phyloP scores from a whole-genome alignment of 2,329 filamentous ascomycete genomes.

The Diaporthe vexans region DNA sequence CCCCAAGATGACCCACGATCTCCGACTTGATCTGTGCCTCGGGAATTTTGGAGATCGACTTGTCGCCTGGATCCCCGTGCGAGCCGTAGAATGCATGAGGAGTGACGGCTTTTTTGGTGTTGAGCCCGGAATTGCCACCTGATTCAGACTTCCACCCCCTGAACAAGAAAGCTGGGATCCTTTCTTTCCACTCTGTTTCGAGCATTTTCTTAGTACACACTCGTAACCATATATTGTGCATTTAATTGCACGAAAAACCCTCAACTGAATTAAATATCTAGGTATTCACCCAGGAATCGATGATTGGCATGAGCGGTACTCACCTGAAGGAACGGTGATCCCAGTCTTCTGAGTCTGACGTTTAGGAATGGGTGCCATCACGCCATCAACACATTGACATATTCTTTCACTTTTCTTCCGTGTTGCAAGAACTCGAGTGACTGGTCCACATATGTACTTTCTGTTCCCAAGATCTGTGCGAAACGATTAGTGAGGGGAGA shows the following conservation, averaged over 20 bases:
- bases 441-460: background rate
- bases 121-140: background rate
- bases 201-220: background rate
- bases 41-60: background rate
- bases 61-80: background rate
- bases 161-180: constrained; percentile 1
- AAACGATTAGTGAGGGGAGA: background rate
- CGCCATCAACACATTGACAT: too few relatives aligned
- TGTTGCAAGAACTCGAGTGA: background rate
- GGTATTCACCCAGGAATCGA: too few relatives aligned
- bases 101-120: background rate
- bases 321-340: background rate
- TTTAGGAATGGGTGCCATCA: background rate
- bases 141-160: background rate
- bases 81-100: constrained; percentile 13
- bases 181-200: background rate
- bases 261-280: background rate
- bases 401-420: background rate
- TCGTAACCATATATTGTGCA: background rate
- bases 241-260: too few relatives aligned
- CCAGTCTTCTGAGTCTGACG: background rate
- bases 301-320: background rate
- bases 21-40: background rate
- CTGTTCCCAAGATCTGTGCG: background rate
- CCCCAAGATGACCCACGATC: background rate